phyloP scores from a whole-genome alignment of 441 rosid species.

The Flueggea neowawraea region DNA sequence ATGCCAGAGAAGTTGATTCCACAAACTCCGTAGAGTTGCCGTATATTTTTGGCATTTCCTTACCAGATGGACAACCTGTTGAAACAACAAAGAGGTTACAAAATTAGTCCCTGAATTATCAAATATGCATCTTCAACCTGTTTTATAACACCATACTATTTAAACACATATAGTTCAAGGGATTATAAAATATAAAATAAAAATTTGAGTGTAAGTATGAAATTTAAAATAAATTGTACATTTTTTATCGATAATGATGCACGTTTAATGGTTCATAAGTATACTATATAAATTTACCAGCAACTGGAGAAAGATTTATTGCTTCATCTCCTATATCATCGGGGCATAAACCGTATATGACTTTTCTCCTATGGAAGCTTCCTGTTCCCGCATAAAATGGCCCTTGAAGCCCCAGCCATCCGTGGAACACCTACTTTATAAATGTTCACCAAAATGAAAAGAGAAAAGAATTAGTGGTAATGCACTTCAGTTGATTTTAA shows the following conservation, averaged over 20 bases:
- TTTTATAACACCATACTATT: no score
- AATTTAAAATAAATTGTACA: no score
- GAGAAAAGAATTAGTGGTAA: no score
- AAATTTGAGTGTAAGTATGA: no score
- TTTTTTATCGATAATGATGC: no score
- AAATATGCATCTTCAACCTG: no score
- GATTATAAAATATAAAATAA: no score
- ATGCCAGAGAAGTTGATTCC: conserved; percentile 33
- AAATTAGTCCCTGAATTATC: no score
- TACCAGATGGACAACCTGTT: conserved; percentile 23
- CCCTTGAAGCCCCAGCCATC: conserved; percentile 64
- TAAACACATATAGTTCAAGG: no score
- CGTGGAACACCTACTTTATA: conserved; percentile 26
- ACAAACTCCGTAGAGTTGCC: conserved; percentile 45
- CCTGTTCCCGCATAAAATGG: conserved; percentile 49
- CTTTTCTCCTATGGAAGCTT: conserved; percentile 57
- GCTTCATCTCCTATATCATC: conserved; percentile 16
- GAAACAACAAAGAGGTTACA: no score
- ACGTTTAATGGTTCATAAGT: background rate
- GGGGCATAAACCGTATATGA: conserved; percentile 42
- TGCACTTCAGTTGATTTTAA: no score
- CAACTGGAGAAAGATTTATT: conserved; percentile 1
- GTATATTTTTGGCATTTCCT: conserved; percentile 17
- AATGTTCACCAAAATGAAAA: no score
- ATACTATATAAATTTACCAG: conserved; percentile 11